Evolutionary conservation across 2,329 filamentous ascomycete species (phyloP).

Genomic region (Fusarium gaditjirri): DNA sequence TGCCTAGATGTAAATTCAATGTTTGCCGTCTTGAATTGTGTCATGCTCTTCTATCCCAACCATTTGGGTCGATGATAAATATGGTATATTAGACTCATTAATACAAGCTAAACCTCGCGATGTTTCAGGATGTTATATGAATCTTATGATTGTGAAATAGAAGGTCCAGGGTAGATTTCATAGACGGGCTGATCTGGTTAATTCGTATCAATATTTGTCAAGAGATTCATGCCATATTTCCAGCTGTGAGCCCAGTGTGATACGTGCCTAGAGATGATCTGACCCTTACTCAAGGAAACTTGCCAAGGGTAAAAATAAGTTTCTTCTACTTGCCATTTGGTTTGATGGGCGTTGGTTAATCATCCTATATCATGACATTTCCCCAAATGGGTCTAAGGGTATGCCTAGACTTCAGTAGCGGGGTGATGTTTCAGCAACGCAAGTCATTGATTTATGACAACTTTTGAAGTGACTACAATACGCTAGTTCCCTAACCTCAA

Average conservation of each 20-base stretch:
- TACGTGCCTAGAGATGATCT: fast-evolving
- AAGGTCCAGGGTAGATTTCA: neutral
- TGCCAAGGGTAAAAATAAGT: fast-evolving
- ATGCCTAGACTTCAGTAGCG: no score
- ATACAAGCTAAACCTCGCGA: neutral
- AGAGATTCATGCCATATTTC: neutral
- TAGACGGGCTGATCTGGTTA: neutral
- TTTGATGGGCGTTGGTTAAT: no score
- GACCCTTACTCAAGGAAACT: no score
- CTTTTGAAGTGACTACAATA: neutral
- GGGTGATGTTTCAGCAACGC: no score
- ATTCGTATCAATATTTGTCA: neutral
- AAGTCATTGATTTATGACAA: no score
- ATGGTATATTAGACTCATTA: no score
- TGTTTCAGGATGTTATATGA: neutral
- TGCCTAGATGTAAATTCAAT: neutral
- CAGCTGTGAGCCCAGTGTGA: neutral
- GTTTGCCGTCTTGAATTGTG: neutral
- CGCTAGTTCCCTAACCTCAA: neutral
- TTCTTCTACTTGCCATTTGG: no score
- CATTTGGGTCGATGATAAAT: neutral
- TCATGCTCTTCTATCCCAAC: no score
- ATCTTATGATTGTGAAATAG: neutral
- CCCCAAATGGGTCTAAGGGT: no score
- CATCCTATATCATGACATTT: no score